Evolutionary conservation across 192 early-diverging fungal species (phyloP), one percentile per base, ranked within the genome.

Genomic region (Backusella parvicylindrica): DNA sequence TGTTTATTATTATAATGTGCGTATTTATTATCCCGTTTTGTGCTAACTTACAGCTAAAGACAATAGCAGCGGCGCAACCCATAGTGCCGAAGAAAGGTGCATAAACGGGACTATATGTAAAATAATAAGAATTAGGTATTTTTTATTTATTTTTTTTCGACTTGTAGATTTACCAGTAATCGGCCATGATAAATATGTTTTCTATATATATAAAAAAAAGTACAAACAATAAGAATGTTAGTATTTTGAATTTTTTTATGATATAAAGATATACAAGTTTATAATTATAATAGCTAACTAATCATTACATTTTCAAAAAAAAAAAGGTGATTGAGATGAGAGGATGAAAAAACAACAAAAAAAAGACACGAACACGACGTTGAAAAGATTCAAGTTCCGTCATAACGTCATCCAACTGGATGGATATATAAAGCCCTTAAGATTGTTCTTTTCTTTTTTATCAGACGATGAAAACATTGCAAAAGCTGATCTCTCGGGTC

Each of bases 31-130:
- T 6, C 37, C 2, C 18, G n/a, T 30, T 23, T 2, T 21, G 8
- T 13, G 30, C 2, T 15, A 40, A 91, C 90, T 91, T 90, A 92
- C 89, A 90, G 79, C 92, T 90, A 79, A 98, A 95, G 64, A 97
- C 94, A 77, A 97, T 96, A 66, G 98, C 95, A 41, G 90, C 87
- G 18, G 91, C 92, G 79, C 93, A 95, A 36, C 97, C 97, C 56
- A 95, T 91, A 53, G 94, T 90, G 76, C 96, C 96, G 84, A 99
- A 97, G 89, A 99, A 95, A 50, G 98, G 94, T 70, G 96, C 89
- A 83, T 94, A 99, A 41, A 91, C 91, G 36, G 97, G 97, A 88
- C 97, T 76, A 32, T 76, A 32, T 6, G 43, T 1, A 47, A 47
- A 47, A n/a, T 1, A 40, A 65, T 11, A 30, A 53, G 38, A 70